Evolutionary conservation across 148 eudicot genomes (phyloP), one percentile per base, ranked within the genome.

Genomic region (Agrostemma githago): DNA sequence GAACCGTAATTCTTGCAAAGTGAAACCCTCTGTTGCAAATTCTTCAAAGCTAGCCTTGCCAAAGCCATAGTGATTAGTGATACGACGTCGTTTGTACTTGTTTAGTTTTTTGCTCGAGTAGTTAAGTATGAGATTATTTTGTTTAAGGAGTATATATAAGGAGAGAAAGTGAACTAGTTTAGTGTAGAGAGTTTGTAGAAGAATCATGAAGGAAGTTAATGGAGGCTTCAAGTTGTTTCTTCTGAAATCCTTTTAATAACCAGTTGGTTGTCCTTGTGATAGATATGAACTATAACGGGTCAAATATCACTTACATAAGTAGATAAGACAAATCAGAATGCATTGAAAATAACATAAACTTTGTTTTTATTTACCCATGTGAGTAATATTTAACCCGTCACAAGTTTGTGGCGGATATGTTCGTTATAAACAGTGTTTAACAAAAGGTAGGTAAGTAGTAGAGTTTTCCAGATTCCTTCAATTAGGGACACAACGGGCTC

Each of bases 1-100:
- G 57, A 71, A 59, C 67, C 19, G 14, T 44, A 58, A 68, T 59
- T 59, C 34, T 53, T 73, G 17, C 14, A 51, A 68, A 41, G 6
- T 19, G 69, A 73, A 38, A 66, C 69, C 78, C 78, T 80, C 73
- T 81, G 85, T 20, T 85, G 83, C 62, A 86, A 17, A 48, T 82
- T 78, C 83, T 83, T 85, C 38, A 87, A 57, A 66, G 79, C 92
- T 74, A 84, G 71, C 73, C 92, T 85, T 54, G 83, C 84, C 46
- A 89, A 48, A 51, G 87, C 83, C 92, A 89, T 86, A 51, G 8
- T 37, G 19, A 64, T 46, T 38, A 7, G 42, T 3, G 2, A 21
- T 5, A 68, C 59, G 73, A n/a, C 26, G 62, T 70, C 53, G 51
- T 62, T 38, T 68, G 38, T 58, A 6, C 5, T n/a, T 59, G 37